Base-by-base conservation (phyloP, 2,329 filamentous ascomycete genomes). In the Fusarium albidum region DNA sequence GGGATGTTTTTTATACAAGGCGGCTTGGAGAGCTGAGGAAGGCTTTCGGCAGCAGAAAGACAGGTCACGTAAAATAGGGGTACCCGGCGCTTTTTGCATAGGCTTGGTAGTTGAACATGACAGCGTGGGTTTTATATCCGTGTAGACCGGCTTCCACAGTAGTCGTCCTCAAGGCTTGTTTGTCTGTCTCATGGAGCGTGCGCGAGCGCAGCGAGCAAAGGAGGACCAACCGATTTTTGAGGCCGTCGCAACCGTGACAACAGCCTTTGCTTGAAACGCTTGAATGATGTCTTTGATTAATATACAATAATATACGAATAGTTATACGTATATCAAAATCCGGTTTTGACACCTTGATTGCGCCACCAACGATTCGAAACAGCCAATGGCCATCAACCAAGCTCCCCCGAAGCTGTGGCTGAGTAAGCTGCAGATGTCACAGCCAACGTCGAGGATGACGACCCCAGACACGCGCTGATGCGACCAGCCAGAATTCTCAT, bases 41-140 rank as follows among this genome's bases (percentile, higher is more conserved):
- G 45, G 14, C 26, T 41, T 21, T 40, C 25, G 11, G 34, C 37
- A 39, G 32, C 38, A 52, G 38, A 60, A 45, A 52, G 38, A 60
- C 33, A 48, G 33, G 21, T 5, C 21, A 7, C 5, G 21, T 21
- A 29, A 35, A 43, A 27, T n/a, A n/a, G n/a, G 25, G 29, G 42
- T 14, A 42, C 41, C 27, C 34, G 26, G 32, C 47, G 31, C n/a
- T 34, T 14, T 38, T 18, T 25, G 32, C 28, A 55, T 37, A 25
- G 33, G 11, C 31, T 14, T 8, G 21, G 21, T 21, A 21, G 21
- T 21, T 21, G 21, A 21, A 21, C 21, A 21, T 21, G 7, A 21
- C 21, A 21, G 21, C 21, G 21, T 21, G 21, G 21, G 21, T 4
- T 21, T 21, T 21, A 21, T 15, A 14, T 33, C 8, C n/a, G 13